Evolutionary conservation across 1,284 basidiomycete genomes (phyloP), one percentile per base, ranked within the genome.

Genomic region (Omphalotus olearius): DNA sequence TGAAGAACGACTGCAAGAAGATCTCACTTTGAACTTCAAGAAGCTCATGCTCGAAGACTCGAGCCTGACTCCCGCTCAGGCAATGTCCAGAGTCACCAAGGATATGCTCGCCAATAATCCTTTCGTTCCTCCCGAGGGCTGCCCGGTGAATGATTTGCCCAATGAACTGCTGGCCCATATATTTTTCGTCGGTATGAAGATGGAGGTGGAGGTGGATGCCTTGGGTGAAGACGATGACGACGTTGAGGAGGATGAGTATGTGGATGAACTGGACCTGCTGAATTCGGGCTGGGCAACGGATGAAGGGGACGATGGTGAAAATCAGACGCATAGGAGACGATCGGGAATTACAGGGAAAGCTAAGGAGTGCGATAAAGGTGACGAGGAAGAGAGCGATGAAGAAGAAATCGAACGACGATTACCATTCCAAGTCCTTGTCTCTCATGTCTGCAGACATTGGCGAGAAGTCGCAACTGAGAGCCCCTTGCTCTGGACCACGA

Each of bases 151-250:
- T 55, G 65, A 70, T 23, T 71, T 84, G 4, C 82, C 82, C 3
- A 70, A 75, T 16, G 82, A 85, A 59, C 66, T 85, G 5, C 71
- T 85, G 18, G 72, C 74, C 0, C 69, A 80, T 54, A 80, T 85
- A 40, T 85, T 85, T 60, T 61, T 67, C 17, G 59, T 79, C 14
- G 82, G 82, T 10, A 67, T 69, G 47, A 17, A 61, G 42, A 66
- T 70, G 54, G 66, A 70, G 20, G 62, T 67, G 7, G 62, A 65
- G 35, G 35, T 30, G 6, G 47, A 49, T 13, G 46, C 35, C n/a
- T 17, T 45, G 20, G 42, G 25, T 11, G 50, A 51, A 16, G 66
- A 63, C 0, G 64, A 65, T 13, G 60, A 68, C 4, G 61, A 61
- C 10, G 60, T 59, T 9, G 57, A 58, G 6, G 66, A 70, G 6